phyloP scores from a whole-genome alignment of 2,329 filamentous ascomycete genomes.

The Aspergillus felis region DNA sequence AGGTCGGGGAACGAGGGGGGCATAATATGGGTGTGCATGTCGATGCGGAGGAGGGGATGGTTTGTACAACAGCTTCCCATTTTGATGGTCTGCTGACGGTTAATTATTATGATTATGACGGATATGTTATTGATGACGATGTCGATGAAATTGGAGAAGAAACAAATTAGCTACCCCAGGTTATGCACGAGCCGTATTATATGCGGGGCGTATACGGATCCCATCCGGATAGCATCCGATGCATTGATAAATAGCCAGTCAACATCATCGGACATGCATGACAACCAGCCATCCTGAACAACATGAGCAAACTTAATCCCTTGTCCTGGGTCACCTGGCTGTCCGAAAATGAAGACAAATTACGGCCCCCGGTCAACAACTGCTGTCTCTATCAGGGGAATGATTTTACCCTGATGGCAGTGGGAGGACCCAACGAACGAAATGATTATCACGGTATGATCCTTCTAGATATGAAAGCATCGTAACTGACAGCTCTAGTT shows the following conservation, averaged over 20 bases:
- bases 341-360: slow-evolving; percentile 9
- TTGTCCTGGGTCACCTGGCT: slow-evolving; percentile 12
- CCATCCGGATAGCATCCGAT: slow-evolving; percentile 5
- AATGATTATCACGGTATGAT: slow-evolving; percentile 17
- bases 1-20: slow-evolving; percentile 14
- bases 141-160: neutral
- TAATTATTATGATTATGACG: neutral
- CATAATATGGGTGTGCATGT: slow-evolving; percentile 20
- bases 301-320: neutral
- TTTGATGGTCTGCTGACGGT: neutral
- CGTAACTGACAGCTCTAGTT: neutral
- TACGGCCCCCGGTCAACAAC: slow-evolving; percentile 15
- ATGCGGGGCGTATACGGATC: slow-evolving; percentile 4
- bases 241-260: neutral
- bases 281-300: neutral
- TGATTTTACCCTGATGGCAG: slow-evolving; percentile 18
- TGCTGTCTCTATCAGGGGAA: slow-evolving; percentile 13
- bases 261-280: too few species aligned
- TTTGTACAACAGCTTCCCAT: slow-evolving; percentile 1
- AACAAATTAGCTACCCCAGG: neutral
- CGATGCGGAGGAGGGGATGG: slow-evolving; percentile 12
- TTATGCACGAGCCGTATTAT: neutral
- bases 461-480: neutral
- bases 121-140: neutral
- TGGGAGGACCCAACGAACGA: slow-evolving; percentile 15